Conservation (phyloP, 2,329 filamentous ascomycete species). For the Ascocoryne sarcoides region DNA sequence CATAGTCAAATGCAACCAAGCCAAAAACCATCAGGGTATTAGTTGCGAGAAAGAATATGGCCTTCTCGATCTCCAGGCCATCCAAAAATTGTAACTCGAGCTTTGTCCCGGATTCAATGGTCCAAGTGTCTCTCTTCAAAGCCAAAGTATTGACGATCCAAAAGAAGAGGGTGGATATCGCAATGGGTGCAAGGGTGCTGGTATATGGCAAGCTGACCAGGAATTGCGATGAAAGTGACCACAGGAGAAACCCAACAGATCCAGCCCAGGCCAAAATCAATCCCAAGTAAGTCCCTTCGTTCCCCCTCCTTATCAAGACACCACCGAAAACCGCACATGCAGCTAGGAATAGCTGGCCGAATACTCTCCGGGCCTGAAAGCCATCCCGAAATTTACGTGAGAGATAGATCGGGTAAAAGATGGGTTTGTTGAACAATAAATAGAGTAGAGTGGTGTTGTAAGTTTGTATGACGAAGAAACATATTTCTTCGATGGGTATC, state of each 20-base stretch:
- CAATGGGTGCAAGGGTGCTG: constrained; percentile 51
- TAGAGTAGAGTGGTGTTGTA: constrained; percentile 65
- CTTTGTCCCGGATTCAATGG: constrained; percentile 60
- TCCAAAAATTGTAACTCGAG: constrained; percentile 54
- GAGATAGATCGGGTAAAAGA: constrained; percentile 48
- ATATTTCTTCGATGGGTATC: constrained; percentile 66
- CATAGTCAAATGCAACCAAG: constrained; percentile 59
- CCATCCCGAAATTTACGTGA: background rate
- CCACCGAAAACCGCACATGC: constrained; percentile 37
- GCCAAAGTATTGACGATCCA: constrained; percentile 66
- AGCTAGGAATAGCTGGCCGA: constrained; percentile 29
- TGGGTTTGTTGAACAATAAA: constrained; percentile 53
- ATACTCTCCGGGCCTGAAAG: background rate
- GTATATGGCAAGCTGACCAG: constrained; percentile 49
- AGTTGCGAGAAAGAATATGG: constrained; percentile 62
- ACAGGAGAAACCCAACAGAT: constrained; percentile 57
- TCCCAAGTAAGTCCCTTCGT: constrained; percentile 55
- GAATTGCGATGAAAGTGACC: constrained; percentile 55
- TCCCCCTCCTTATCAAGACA: constrained; percentile 36
- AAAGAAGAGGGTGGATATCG: constrained; percentile 57
- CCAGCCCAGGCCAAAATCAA: constrained; percentile 62
- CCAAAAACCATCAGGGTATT: constrained; percentile 64
- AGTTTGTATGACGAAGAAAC: constrained; percentile 71
- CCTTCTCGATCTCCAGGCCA: constrained; percentile 64
- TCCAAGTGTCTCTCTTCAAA: constrained; percentile 60